phyloP scores from a whole-genome alignment of 345 rosid genomes.

The Linum lewisii region DNA sequence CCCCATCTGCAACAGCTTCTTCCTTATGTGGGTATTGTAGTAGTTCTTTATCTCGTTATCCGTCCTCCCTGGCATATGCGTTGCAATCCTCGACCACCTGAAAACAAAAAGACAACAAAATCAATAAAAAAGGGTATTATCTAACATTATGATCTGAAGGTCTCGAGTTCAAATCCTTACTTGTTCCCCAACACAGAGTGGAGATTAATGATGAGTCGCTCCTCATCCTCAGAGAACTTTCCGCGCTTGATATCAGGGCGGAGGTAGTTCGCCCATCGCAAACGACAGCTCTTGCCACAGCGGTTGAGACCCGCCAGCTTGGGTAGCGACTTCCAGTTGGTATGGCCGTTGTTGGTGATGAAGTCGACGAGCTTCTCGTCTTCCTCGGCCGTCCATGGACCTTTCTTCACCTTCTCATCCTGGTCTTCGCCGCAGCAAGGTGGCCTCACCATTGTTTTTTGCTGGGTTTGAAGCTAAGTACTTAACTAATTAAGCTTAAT shows the following conservation, averaged over 20 bases:
- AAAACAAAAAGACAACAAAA: not conserved
- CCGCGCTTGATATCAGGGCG: slow-evolving; percentile 17
- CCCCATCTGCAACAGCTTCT: slow-evolving; percentile 16
- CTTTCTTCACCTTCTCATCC: slow-evolving; percentile 16
- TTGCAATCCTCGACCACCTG: slow-evolving; percentile 16
- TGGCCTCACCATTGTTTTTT: slow-evolving; percentile 8
- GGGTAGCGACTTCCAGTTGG: slow-evolving; percentile 10
- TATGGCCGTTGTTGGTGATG: slow-evolving; percentile 9
- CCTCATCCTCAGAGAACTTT: slow-evolving; percentile 13
- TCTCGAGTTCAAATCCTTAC: not conserved
- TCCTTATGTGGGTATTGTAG: slow-evolving; percentile 14
- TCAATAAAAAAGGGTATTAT: too few relatives aligned
- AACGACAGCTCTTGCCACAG: slow-evolving; percentile 14
- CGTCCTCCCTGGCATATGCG: slow-evolving; percentile 15
- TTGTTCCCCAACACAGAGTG: slow-evolving; percentile 16
- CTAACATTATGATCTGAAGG: too few relatives aligned
- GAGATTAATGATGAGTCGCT: slow-evolving; percentile 12
- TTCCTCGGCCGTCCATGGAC: slow-evolving; percentile 19
- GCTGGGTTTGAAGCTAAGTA: not conserved
- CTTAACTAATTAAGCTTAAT: too few relatives aligned
- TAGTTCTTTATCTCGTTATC: slow-evolving; percentile 17
- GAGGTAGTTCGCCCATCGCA: slow-evolving; percentile 11
- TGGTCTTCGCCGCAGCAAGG: slow-evolving; percentile 3
- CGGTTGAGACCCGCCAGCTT: slow-evolving; percentile 14
- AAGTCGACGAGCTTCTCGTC: slow-evolving; percentile 8